phyloP scores from a whole-genome alignment of 306 rosid genomes.

The Vigna nakashimae region DNA sequence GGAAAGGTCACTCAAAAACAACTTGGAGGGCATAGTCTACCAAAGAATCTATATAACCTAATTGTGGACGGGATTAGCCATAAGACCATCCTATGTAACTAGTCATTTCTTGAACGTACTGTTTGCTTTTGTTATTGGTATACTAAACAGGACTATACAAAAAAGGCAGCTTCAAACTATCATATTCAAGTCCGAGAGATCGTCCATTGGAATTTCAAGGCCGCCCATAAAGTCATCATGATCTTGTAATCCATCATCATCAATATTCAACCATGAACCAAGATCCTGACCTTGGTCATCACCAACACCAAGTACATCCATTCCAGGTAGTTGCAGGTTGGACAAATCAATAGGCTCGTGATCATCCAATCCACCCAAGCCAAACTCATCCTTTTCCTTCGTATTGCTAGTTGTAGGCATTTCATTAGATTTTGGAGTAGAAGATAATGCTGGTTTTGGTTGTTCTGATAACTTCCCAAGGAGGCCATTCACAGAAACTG shows the following conservation, averaged over 20 bases:
- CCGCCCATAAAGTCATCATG: slow-evolving; percentile 94
- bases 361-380: slow-evolving; percentile 74
- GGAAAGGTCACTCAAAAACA: slow-evolving; percentile 83
- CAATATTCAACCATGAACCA: slow-evolving; percentile 97
- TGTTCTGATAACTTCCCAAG: slow-evolving; percentile 87
- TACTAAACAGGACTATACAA: slow-evolving; percentile 96
- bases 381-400: slow-evolving; percentile 72
- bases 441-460: slow-evolving; percentile 69
- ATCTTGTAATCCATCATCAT: slow-evolving; percentile 90
- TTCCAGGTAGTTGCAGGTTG: slow-evolving; percentile 86
- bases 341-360: slow-evolving; percentile 84
- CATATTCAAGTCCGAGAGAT: slow-evolving; percentile 96
- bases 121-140: slow-evolving; percentile 89
- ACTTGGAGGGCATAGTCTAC: slow-evolving; percentile 77
- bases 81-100: slow-evolving; percentile 69
- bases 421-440: slow-evolving; percentile 71
- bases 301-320: slow-evolving; percentile 85
- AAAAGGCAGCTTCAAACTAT: slow-evolving; percentile 92
- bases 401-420: slow-evolving; percentile 56
- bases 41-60: slow-evolving; percentile 98
- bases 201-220: slow-evolving; percentile 99
- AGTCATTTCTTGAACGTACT: slow-evolving; percentile 81
- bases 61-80: slow-evolving; percentile 67
- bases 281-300: slow-evolving; percentile 94
- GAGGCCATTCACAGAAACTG: slow-evolving; percentile 95